Conservation (phyloP, 768 basidiomycete genomes). For the Boletales sp. region DNA sequence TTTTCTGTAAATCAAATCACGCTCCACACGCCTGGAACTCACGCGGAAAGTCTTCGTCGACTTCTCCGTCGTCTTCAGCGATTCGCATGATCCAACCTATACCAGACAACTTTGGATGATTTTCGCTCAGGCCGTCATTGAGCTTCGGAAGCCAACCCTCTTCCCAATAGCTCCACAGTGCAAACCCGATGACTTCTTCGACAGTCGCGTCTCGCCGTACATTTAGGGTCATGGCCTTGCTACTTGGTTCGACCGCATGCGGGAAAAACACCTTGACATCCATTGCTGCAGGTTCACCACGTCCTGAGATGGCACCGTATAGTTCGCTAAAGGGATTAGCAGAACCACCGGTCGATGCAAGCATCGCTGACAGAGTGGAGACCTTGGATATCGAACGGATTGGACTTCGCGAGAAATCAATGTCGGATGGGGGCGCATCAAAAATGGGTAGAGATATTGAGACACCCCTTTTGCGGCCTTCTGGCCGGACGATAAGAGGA, state of each 20-base stretch:
- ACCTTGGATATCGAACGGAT: constrained; percentile 42
- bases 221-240: constrained; percentile 64
- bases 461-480: constrained; percentile 27
- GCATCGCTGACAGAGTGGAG: constrained; percentile 71
- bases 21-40: constrained; percentile 29
- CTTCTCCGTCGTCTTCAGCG: constrained; percentile 95
- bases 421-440: constrained; percentile 16
- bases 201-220: constrained; percentile 87
- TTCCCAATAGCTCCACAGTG: constrained; percentile 92
- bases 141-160: constrained; percentile 76
- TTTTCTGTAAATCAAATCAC: background rate
- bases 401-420: constrained; percentile 51
- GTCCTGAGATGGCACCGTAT: constrained; percentile 82
- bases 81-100: constrained; percentile 92
- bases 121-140: constrained; percentile 59
- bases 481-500: constrained; percentile 18
- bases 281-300: constrained; percentile 59
- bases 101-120: constrained; percentile 68
- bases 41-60: constrained; percentile 99
- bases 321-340: constrained; percentile 86
- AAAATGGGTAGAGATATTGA: constrained; percentile 26
- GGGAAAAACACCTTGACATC: constrained; percentile 84
- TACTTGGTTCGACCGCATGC: constrained; percentile 57
- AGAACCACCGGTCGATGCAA: constrained; percentile 58
- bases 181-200: constrained; percentile 94